Conservation (phyloP, 495 filamentous ascomycete species). For the Daldinia decipiens region DNA sequence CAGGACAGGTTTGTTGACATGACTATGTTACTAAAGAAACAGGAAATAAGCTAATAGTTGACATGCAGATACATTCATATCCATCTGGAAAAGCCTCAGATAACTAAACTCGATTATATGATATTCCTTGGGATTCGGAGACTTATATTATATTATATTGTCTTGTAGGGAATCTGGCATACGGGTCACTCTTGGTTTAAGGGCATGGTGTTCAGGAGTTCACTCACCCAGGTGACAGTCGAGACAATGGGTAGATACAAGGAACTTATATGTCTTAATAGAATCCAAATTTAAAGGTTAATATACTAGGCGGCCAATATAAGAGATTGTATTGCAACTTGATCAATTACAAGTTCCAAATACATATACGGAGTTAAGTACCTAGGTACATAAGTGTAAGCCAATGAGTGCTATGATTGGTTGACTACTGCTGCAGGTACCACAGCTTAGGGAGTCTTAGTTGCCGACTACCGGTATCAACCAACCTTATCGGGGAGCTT, state of each 20-base stretch:
- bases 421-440: constrained; percentile 8
- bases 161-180: constrained; percentile 1
- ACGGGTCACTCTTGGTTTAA: not conserved
- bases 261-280: not conserved
- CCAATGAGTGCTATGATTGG: not conserved
- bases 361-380: not conserved
- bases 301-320: not conserved
- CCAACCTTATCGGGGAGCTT: constrained; percentile 19
- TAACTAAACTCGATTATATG: not conserved
- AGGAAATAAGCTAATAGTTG: constrained; percentile 1
- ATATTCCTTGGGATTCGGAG: not conserved
- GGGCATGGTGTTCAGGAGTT: constrained; percentile 7
- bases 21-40: not conserved
- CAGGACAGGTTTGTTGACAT: constrained; percentile 60
- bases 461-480: constrained; percentile 28
- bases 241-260: no score
- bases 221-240: not conserved
- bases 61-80: constrained; percentile 44
- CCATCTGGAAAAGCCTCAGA: not conserved
- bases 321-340: not conserved
- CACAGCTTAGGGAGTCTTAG: constrained; percentile 10
- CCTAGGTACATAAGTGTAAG: not conserved
- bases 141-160: not conserved
- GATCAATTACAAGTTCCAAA: not conserved
- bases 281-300: not conserved